phyloP scores from a whole-genome alignment of 495 filamentous ascomycete genomes.

The Massariosphaeria phaeospora region DNA sequence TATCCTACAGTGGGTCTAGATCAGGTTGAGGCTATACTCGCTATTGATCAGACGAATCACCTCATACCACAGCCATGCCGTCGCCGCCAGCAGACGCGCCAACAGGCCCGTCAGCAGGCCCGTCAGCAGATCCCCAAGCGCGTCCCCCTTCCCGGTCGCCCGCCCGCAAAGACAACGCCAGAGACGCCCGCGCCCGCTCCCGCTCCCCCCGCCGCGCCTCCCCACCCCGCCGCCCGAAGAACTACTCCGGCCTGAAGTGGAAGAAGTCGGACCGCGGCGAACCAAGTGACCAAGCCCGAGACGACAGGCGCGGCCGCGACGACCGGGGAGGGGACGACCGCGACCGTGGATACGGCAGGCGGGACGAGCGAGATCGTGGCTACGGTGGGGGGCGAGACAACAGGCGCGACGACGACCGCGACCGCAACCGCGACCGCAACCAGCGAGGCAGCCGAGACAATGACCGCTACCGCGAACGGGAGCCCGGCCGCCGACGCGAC shows the following conservation, averaged over 20 bases:
- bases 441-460: too few relatives aligned
- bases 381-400: background rate
- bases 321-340: slow-evolving; percentile 10
- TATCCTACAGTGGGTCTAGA: too few relatives aligned
- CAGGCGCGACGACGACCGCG: slow-evolving; percentile 1
- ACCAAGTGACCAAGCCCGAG: background rate
- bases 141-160: background rate
- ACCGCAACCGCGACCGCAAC: background rate
- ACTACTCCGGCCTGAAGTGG: slow-evolving; percentile 31
- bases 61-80: background rate
- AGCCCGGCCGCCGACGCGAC: slow-evolving; percentile 4
- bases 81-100: background rate
- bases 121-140: background rate
- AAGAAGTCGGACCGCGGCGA: slow-evolving; percentile 18
- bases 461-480: slow-evolving; percentile 1
- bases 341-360: slow-evolving; percentile 15
- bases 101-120: background rate
- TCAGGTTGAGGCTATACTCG: too few relatives aligned
- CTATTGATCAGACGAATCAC: too few relatives aligned
- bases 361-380: slow-evolving; percentile 5
- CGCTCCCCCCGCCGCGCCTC: slow-evolving; percentile 17
- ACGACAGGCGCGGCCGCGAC: background rate
- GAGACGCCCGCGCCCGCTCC: slow-evolving; percentile 8
- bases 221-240: slow-evolving; percentile 18
- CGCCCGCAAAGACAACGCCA: background rate